phyloP scores from a whole-genome alignment of 176 grass and related monocot species.

The Rhynchospora tenuis region DNA sequence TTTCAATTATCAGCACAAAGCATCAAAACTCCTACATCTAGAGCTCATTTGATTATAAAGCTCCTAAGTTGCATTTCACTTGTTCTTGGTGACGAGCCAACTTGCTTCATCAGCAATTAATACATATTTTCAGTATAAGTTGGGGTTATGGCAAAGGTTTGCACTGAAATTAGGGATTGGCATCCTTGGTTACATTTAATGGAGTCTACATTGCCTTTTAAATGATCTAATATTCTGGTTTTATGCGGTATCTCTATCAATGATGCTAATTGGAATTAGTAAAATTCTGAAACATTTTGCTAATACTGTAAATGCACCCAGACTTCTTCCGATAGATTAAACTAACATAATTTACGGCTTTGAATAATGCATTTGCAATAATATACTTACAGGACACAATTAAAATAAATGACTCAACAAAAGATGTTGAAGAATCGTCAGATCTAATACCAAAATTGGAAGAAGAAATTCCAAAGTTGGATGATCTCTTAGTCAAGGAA shows the following conservation, averaged over 20 bases:
- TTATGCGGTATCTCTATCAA: background rate
- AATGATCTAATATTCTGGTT: background rate
- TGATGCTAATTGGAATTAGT: background rate
- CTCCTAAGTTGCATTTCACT: background rate
- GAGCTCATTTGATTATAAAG: background rate
- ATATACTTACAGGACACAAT: slow-evolving; percentile 45
- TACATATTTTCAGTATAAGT: background rate
- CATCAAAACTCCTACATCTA: background rate
- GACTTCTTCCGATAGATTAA: background rate
- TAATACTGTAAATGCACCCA: background rate
- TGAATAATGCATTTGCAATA: background rate
- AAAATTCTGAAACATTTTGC: background rate
- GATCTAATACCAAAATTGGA: slow-evolving; percentile 73
- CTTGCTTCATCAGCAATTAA: background rate
- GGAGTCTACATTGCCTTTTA: background rate
- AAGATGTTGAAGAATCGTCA: slow-evolving; percentile 66
- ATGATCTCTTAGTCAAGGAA: slow-evolving; percentile 61
- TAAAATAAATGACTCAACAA: slow-evolving; percentile 56
- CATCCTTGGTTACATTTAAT: background rate
- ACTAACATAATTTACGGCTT: background rate
- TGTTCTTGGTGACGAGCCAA: background rate
- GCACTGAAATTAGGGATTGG: background rate
- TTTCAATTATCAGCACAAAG: background rate
- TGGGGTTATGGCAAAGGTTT: background rate
- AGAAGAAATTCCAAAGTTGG: slow-evolving; percentile 69